Evolutionary conservation across 2,329 filamentous ascomycete genomes (phyloP), one percentile per base, ranked within the genome.

Genomic region (Metarhizium rileyi): DNA sequence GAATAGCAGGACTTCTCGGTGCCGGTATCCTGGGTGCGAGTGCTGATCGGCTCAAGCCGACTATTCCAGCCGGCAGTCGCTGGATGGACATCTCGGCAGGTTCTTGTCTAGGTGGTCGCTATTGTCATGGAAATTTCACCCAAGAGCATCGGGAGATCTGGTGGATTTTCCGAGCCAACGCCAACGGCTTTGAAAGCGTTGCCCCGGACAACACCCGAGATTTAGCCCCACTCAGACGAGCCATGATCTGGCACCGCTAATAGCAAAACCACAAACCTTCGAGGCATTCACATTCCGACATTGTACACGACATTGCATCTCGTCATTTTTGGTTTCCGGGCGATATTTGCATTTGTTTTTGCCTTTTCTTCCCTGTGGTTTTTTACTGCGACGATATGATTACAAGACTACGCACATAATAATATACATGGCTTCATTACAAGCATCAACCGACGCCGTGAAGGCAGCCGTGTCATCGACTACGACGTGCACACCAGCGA

Each of bases 391-490:
- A 61, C 59, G 62, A 59, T 54, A 70, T 67, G 66, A 54, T 62
- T 62, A 63, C 46, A 46, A 56, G 46, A 44, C 53, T 49, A 53
- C 50, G 50, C 57, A 56, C 55, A 61, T 47, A 50, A 60, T 57
- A 56, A 55, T 54, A 52, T 55, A 57, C 52, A 75, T 76, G 72
- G 63, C 69, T 67, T 68, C 71, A 52, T 55, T 66, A 60, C 66
- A 69, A 55, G 61, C 61, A 55, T 71, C 72, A 57, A 62, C 61
- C 58, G 72, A 76, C 53, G 70, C 75, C 52, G 72, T 80, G 59
- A 81, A 79, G 59, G 66, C 68, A 52, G 76, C 77, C 40, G 66
- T 81, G 54, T 67, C 73, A 53, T 77, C 73, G 48, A 70, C 70
- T 12, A 65, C 73, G 44, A 79, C 72, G 56, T 82, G 78, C 64